Conservation (phyloP, 2,329 filamentous ascomycete genomes). For the Monosporascus cannonballus region DNA sequence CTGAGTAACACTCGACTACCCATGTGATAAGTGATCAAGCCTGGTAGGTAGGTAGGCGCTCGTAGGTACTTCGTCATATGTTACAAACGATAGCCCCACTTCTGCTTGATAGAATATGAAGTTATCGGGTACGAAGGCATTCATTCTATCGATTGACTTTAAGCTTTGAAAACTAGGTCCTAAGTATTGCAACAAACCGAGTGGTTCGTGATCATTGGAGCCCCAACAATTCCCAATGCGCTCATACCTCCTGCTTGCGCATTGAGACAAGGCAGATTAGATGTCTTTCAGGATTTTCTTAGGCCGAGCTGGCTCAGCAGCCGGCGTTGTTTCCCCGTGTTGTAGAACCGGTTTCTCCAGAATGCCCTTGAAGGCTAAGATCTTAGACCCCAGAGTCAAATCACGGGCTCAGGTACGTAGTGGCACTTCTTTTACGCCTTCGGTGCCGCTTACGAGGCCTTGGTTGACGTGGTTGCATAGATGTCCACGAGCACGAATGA, state of each 20-base stretch:
- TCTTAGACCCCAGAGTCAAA: constrained; percentile 53
- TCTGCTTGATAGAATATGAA: background rate
- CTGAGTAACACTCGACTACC: no score
- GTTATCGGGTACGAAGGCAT: background rate
- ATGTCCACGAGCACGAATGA: constrained; percentile 29
- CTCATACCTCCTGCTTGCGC: constrained; percentile 22
- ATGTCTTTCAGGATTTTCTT: constrained; percentile 54
- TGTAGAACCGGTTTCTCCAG: constrained; percentile 35
- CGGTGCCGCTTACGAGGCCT: background rate
- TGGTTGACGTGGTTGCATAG: constrained; percentile 12
- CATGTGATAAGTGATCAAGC: background rate
- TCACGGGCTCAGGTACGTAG: constrained; percentile 45
- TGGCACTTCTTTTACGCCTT: constrained; percentile 3
- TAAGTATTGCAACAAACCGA: constrained; percentile 3
- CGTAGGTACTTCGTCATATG: background rate
- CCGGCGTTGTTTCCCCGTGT: constrained; percentile 36
- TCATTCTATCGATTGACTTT: background rate
- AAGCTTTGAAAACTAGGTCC: background rate
- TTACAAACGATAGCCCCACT: background rate
- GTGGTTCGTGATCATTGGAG: background rate
- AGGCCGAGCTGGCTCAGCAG: constrained; percentile 47
- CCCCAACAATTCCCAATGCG: constrained; percentile 25
- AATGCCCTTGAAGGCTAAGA: constrained; percentile 80
- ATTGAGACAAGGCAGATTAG: constrained; percentile 30
- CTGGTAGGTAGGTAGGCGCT: background rate